phyloP scores from a whole-genome alignment of 805 yeast species.

The Saturnispora hagleri region DNA sequence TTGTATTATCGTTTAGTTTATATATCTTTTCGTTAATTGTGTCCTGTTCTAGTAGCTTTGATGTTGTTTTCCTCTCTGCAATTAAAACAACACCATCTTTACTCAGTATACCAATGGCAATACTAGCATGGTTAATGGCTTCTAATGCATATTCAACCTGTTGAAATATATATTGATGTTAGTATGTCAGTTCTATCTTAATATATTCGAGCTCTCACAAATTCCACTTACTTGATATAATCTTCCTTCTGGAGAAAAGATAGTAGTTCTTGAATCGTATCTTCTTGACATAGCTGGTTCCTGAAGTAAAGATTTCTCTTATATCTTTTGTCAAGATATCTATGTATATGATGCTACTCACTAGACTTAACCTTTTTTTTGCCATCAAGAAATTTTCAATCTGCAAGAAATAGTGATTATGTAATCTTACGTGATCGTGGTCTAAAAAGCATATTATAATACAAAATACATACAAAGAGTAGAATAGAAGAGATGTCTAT shows the following conservation, averaged over 20 bases:
- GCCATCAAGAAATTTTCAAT: not conserved
- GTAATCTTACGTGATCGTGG: too few relatives aligned
- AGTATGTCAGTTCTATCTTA: not conserved
- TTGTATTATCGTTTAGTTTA: constrained; percentile 54
- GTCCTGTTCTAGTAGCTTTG: constrained; percentile 88
- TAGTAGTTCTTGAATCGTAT: constrained; percentile 98
- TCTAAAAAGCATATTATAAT: not conserved
- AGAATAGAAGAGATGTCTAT: not conserved
- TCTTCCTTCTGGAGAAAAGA: constrained; percentile 98
- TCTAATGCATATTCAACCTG: constrained; percentile 87
- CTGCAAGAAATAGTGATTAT: not conserved
- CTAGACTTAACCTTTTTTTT: not conserved
- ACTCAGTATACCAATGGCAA: constrained; percentile 70
- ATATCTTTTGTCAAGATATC: not conserved
- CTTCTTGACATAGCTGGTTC: constrained; percentile 64
- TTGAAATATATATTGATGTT: not conserved
- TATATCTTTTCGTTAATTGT: constrained; percentile 89
- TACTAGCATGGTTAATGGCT: constrained; percentile 76
- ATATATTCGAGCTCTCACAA: not conserved
- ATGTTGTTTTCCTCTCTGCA: constrained; percentile 92
- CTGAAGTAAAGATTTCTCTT: not conserved
- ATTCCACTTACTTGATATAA: constrained; percentile 62
- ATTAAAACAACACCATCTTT: constrained; percentile 88
- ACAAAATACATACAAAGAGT: not conserved
- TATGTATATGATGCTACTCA: not conserved